Percentiles rank a stretch among this genome's conserved stretches.
These are phyloP conservation scores for Tylopilus subfusipes DNA, from an alignment of 768 basidiomycete genomes.

Conservation along the genomic window DNA sequence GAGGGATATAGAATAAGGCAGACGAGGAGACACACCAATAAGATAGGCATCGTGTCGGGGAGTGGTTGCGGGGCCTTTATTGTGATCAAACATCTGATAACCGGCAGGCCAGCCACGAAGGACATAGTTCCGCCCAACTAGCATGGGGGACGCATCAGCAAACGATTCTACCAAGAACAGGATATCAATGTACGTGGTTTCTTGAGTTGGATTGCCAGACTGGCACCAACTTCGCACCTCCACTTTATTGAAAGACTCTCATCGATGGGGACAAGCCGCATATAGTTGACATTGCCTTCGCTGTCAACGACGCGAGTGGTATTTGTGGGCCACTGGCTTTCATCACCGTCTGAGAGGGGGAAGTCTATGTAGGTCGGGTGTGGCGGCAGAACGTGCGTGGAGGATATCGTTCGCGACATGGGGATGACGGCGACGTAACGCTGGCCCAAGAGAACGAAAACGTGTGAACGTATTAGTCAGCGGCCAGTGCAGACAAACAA, in stretches of 20 bases:
- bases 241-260: slow-evolving; percentile 55
- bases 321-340: slow-evolving; percentile 52
- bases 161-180: background rate
- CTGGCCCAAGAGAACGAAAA: background rate
- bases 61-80: slow-evolving; percentile 52
- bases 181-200: slow-evolving; percentile 45
- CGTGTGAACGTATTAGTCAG: slow-evolving; percentile 17
- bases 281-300: slow-evolving; percentile 71
- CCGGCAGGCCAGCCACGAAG: slow-evolving; percentile 61
- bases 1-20: background rate
- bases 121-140: slow-evolving; percentile 50
- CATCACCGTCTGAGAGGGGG: slow-evolving; percentile 56
- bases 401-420: slow-evolving; percentile 23
- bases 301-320: slow-evolving; percentile 49
- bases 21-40: slow-evolving; percentile 47
- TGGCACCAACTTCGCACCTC: slow-evolving; percentile 43
- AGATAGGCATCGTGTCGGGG: slow-evolving; percentile 79
- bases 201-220: slow-evolving; percentile 42
- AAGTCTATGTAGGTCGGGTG: slow-evolving; percentile 60
- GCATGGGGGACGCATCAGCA: background rate
- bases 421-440: background rate
- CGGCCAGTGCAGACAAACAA: background rate
- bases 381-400: slow-evolving; percentile 38
- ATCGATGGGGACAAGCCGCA: slow-evolving; percentile 51
- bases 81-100: slow-evolving; percentile 73